Percentiles rank a stretch among this genome's conserved stretches.
Conservation (phyloP, 495 filamentous ascomycete genomes). For the Achaetomiella virescens region DNA sequence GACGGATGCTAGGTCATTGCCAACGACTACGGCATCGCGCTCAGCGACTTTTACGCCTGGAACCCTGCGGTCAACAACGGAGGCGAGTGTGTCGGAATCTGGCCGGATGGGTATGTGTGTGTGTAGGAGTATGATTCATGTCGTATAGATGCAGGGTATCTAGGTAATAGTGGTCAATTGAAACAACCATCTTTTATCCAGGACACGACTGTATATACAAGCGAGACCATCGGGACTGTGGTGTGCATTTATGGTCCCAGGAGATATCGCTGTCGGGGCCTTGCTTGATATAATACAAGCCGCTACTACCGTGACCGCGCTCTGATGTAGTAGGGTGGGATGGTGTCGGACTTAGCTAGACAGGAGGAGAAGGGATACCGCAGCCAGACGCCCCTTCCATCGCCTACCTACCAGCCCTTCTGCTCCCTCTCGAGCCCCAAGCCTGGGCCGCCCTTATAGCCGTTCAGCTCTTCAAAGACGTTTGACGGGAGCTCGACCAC, state of each 20-base stretch:
- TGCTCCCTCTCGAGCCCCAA: neutral
- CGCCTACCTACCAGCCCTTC: neutral
- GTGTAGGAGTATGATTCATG: too few species aligned
- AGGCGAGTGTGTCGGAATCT: too few species aligned
- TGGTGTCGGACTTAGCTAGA: neutral
- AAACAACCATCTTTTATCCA: too few species aligned
- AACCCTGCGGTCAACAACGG: neutral
- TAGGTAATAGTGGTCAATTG: too few species aligned
- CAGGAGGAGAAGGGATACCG: neutral
- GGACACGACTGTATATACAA: neutral
- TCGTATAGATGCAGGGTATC: too few species aligned
- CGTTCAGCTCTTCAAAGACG: neutral
- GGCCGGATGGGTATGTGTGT: too few species aligned
- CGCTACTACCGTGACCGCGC: neutral
- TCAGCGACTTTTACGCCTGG: neutral
- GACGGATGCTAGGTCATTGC: conserved; percentile 4
- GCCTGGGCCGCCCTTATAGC: too few species aligned
- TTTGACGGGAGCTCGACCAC: neutral
- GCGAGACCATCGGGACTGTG: neutral
- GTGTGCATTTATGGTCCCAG: neutral
- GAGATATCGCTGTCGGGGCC: neutral
- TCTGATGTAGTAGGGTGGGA: neutral
- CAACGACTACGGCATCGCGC: neutral
- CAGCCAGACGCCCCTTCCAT: neutral
- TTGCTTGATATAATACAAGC: neutral